Percentiles rank a stretch among this genome's conserved stretches.
phyloP scores from a whole-genome alignment of 2,329 filamentous ascomycete species.

The Sclerotinia sclerotiorum region DNA sequence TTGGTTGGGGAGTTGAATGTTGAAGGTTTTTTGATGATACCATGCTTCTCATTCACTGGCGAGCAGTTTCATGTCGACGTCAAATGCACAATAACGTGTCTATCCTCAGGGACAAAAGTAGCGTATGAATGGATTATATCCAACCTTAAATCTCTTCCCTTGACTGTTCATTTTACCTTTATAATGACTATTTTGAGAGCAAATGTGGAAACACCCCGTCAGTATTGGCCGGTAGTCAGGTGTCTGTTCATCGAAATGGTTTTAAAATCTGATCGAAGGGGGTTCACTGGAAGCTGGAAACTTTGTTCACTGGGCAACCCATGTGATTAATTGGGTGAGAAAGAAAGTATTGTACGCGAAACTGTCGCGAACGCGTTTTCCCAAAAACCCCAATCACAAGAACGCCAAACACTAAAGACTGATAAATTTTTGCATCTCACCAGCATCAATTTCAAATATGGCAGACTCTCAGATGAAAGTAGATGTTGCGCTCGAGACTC shows the following conservation, averaged over 20 bases:
- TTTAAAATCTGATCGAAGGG: not conserved
- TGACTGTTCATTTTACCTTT: not conserved
- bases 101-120: not conserved
- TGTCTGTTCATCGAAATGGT: not conserved
- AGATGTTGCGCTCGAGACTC: slow-evolving; percentile 41
- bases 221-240: not conserved
- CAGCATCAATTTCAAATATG: slow-evolving; percentile 37
- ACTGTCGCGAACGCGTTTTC: slow-evolving; percentile 22
- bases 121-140: slow-evolving; percentile 8
- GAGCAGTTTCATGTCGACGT: not conserved
- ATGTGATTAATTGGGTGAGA: not conserved
- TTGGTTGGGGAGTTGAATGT: slow-evolving; percentile 16
- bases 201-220: not conserved
- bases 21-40: slow-evolving; percentile 20
- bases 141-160: not conserved
- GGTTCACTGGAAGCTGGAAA: not conserved
- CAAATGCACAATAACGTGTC: slow-evolving; percentile 3
- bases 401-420: not conserved
- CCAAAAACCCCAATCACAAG: not conserved
- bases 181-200: not conserved
- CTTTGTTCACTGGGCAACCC: slow-evolving; percentile 16
- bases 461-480: slow-evolving; percentile 40
- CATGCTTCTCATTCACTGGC: slow-evolving; percentile 18
- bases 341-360: slow-evolving; percentile 22
- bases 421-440: not conserved